Base-by-base conservation (phyloP, 2,329 filamentous ascomycete species). In the Arthrobotrys musiformis region DNA sequence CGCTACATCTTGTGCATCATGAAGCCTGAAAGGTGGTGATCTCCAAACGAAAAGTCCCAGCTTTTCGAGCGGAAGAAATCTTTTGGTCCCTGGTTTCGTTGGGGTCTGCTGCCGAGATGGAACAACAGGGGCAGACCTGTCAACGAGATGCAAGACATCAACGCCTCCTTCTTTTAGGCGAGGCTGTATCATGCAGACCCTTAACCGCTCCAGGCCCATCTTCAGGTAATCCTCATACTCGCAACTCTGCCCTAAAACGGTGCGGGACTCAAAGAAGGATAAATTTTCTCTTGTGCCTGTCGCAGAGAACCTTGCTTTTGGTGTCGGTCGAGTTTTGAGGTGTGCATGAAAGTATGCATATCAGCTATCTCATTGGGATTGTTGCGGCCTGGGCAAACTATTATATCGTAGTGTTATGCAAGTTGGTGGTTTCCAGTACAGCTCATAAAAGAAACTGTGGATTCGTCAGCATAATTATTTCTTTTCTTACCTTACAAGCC, bases 111-210 rank as follows among this genome's bases (percentile, higher is more conserved):
- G 66, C 52, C 44, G 50, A 69, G 62, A 56, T 74, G 28, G 52
- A 64, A 70, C 54, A 62, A 64, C 42, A 40, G 35, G 58, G 58
- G 58, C 44, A 15, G 19, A 73, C 60, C 56, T 75, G 70, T 68
- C 62, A 69, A 52, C 52, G 42, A 74, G 60, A 64, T 66, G 48
- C 66, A 66, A 73, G 60, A 73, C 60, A 40, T 28, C 58, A 73
- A 73, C 66, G 58, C 73, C 58, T 70, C 73, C 64, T 61, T 63
- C 70, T 77, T 70, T 68, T 70, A 70, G 73, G 73, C 73, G 73
- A 77, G 66, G 66, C 56, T 42, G 66, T 70, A 66, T 77, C 73
- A 70, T 77, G 73, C 73, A 77, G 30, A 46, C 66, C 70, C 60
- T 66, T 48, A 50, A 64, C 73, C 52, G 58, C 48, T 66, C 50